Percentiles rank a stretch among this genome's conserved stretches.
Evolutionary conservation across 2,329 filamentous ascomycete genomes (phyloP).

Genomic region (Escovopsis sp.): DNA sequence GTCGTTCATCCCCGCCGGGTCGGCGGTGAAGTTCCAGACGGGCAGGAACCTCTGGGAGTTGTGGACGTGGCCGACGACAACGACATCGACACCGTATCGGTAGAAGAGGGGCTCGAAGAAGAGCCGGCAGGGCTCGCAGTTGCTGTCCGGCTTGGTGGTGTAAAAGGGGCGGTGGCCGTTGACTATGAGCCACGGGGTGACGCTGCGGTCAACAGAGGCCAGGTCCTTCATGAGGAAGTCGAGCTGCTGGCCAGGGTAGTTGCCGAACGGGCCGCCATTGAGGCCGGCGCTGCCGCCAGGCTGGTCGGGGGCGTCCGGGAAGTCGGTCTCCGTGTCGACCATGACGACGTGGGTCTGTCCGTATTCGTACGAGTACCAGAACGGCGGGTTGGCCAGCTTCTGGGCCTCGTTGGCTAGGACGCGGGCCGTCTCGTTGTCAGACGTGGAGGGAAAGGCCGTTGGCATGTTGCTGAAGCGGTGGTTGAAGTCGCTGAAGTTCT

Average conservation of each 20-base stretch:
- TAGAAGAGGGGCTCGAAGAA: conserved; percentile 41
- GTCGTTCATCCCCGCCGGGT: conserved; percentile 23
- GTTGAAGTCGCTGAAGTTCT: conserved; percentile 46
- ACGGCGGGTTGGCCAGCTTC: conserved; percentile 14
- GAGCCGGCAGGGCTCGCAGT: conserved; percentile 31
- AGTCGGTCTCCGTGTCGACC: conserved; percentile 21
- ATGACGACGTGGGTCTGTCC: conserved; percentile 16
- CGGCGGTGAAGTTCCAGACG: conserved; percentile 19
- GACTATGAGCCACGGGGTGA: conserved; percentile 32
- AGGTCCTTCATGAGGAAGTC: conserved; percentile 41
- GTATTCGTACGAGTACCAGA: conserved; percentile 15
- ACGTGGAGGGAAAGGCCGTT: conserved; percentile 33
- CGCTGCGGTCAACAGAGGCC: conserved; percentile 36
- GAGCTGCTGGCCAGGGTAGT: conserved; percentile 29
- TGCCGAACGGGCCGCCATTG: conserved; percentile 35
- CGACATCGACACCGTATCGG: conserved; percentile 42
- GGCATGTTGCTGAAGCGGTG: conserved; percentile 38
- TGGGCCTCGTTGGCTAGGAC: conserved; percentile 30
- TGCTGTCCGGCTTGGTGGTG: conserved; percentile 17
- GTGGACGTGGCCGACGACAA: conserved; percentile 42
- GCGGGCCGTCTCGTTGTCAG: conserved; percentile 24
- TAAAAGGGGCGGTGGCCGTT: conserved; percentile 34
- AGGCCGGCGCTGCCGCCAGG: conserved; percentile 16
- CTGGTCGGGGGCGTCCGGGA: conserved; percentile 14
- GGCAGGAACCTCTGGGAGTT: conserved; percentile 40